Base-by-base conservation (phyloP, 2,329 filamentous ascomycete genomes). In the Penicillium sumatraense region DNA sequence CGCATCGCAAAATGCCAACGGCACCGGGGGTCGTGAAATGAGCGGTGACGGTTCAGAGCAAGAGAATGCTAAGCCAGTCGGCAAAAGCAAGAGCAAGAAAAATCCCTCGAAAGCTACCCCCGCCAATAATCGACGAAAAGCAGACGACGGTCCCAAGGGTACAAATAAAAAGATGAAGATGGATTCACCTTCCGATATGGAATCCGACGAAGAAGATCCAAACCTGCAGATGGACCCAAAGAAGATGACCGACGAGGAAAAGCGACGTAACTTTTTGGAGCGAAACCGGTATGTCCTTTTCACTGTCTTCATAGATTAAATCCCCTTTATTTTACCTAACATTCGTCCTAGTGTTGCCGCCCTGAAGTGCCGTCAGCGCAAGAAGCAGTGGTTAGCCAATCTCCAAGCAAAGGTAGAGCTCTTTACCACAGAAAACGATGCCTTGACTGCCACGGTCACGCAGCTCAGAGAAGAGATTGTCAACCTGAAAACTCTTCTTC, bases 191-290 rank as follows among this genome's bases (percentile, higher is more conserved):
- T 72, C 74, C 16, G 76, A 78, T 51, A 65, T 81, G 5, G 79
- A 82, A n/a, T 80, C 78, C 0, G 83, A 86, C 4, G 80, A 76
- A 49, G 81, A 73, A 36, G 66, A 68, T 33, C 66, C 81, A 60
- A 83, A 80, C 44, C 82, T 85, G 47, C 81, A 84, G 5, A 82
- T 81, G 48, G 80, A 85, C 45, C 75, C 81, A 36, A 85, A 88
- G 66, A 97, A 96, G 80, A 96, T 97, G 91, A 97, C 93, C 0
- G 95, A 98, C 53, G 95, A 98, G 70, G 95, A 99, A 79, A 99
- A 99, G 81, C 85, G 95, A 38, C 96, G 96, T 79, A 99, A 98
- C 72, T 99, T 99, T 75, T 81, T 99, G 2, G 95, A 99, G 71
- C 84, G 95, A 24, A 99, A 99, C 74, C 87, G 93, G 93, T 96